Evolutionary conservation across 1,284 basidiomycete genomes (phyloP), one percentile per base, ranked within the genome.

Genomic region (Vanrija pseudolonga): DNA sequence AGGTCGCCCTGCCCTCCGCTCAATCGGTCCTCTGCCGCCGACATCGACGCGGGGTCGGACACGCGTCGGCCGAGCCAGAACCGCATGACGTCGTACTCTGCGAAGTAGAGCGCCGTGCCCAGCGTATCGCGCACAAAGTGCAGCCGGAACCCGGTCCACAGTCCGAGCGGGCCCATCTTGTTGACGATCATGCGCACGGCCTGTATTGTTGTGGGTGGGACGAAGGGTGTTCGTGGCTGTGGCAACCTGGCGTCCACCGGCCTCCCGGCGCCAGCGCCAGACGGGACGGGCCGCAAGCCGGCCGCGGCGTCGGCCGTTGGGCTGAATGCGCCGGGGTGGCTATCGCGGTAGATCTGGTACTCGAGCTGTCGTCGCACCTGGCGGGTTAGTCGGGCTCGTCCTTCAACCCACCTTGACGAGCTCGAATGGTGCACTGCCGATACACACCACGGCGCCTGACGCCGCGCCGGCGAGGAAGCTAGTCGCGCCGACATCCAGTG

Each of bases 361-460:
- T 98, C 95, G 47, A 98, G 80, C 68, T 98, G 94, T 62, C 91
- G 80, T 58, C 90, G 86, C 52, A 92, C 86, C 88, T 90, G 65
- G 45, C 40, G 23, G 19, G 9, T 17, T 17, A 26, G 28, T 6
- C 18, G 22, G 40, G 15, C 26, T 37, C 32, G n/a, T 6, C 4
- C 28, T n/a, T 11, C 3, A 1, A 57, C 78, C 63, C 62, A 93
- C 91, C 82, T 98, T 97, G 66, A 97, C 91, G 41, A 98, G 85
- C 74, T 97, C 94, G 66, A 98, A 98, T 28, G 94, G 90, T 62
- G 89, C 86, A 78, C 88, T 90, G 6, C 74, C 74, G 0, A 76
- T 47, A 48, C 71, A 74, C 9, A 76, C 74, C 2, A 75, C 71
- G 1, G 72, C 71, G 7, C 75, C 75, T 47, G 65, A 68, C 6